Evolutionary conservation across 2,329 filamentous ascomycete genomes (phyloP), one percentile per base, ranked within the genome.

Genomic region (Trichoderma guizhouense): DNA sequence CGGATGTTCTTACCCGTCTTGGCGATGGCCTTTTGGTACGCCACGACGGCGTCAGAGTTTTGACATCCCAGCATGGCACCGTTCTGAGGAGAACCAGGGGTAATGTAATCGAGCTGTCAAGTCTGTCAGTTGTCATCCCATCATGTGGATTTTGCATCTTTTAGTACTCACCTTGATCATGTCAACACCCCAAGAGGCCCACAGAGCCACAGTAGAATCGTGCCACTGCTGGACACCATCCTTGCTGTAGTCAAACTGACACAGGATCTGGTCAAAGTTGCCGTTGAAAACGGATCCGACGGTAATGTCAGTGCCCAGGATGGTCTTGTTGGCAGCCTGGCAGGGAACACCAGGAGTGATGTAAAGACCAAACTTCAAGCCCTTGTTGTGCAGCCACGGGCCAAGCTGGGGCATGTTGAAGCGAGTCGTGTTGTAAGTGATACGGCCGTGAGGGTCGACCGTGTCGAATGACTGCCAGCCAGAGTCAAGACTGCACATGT

Each of bases 401-500:
- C 60, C 72, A 5, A 73, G 72, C 51, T 73, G 51, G 34, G 72
- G 72, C 21, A 73, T 53, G 69, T 73, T 55, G 15, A 73, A 73
- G 7, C 69, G 68, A 14, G 72, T 73, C 21, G 30, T 28, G 32
- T 73, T 73, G 32, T 73, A 73, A 5, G 53, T 68, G 30, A 73
- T 71, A 6, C 72, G 72, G 4, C 72, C 72, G 15, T 71, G 26
- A 1, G 57, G 32, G n/a, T 73, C 72, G 6, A 73, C 71, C 5
- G 47, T 61, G 24, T 72, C 71, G 21, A 66, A 74, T 0, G 72
- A 69, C 64, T 72, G 65, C 61, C 70, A 81, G 73, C 83, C 81
- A 55, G 80, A 79, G 43, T 76, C 75, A 66, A 72, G 55, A 28
- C 58, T 60, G 67, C 71, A 72, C 39, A 71, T 62, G 18, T 57